Percentiles rank a stretch among this genome's conserved stretches.
These are phyloP conservation scores for Boletus tomentosulus DNA, from an alignment of 768 basidiomycete genomes.

Conservation along the genomic window DNA sequence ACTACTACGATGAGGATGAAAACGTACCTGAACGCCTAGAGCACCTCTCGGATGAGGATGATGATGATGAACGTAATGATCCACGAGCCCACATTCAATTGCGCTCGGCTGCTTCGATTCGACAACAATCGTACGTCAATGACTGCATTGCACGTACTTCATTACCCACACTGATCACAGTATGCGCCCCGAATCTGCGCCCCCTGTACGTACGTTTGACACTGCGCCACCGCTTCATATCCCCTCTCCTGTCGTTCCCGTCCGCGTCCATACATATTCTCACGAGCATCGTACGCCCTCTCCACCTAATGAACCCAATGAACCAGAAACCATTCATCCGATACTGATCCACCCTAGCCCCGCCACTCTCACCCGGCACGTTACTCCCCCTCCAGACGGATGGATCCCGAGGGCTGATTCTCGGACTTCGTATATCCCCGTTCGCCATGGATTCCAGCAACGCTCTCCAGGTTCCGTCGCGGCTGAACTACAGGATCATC, in stretches of 20 bases:
- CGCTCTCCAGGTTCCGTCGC: constrained; percentile 16
- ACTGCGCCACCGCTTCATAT: constrained; percentile 20
- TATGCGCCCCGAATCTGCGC: constrained; percentile 25
- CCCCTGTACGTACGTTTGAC: constrained; percentile 23
- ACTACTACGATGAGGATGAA: constrained; percentile 11
- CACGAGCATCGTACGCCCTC: constrained; percentile 12
- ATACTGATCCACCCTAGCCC: constrained; percentile 26
- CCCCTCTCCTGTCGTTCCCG: constrained; percentile 15
- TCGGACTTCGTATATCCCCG: constrained; percentile 17
- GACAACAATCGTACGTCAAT: constrained; percentile 24
- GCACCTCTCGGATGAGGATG: constrained; percentile 18
- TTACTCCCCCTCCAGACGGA: constrained; percentile 16
- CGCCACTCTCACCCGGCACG: constrained; percentile 1
- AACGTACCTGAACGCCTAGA: constrained; percentile 11
- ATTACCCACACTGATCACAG: constrained; percentile 19
- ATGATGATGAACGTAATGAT: constrained; percentile 22
- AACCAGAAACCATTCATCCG: constrained; percentile 27
- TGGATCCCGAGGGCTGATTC: constrained; percentile 31
- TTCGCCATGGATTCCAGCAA: constrained; percentile 20
- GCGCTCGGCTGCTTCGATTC: constrained; percentile 15
- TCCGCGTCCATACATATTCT: constrained; percentile 19
- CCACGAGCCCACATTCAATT: constrained; percentile 9
- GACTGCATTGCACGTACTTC: background rate
- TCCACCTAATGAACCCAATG: constrained; percentile 4
- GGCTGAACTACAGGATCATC: constrained; percentile 12